Evolutionary conservation across 108 stramenopile genomes (phyloP).

Genomic region (Cyclotella atomus): DNA sequence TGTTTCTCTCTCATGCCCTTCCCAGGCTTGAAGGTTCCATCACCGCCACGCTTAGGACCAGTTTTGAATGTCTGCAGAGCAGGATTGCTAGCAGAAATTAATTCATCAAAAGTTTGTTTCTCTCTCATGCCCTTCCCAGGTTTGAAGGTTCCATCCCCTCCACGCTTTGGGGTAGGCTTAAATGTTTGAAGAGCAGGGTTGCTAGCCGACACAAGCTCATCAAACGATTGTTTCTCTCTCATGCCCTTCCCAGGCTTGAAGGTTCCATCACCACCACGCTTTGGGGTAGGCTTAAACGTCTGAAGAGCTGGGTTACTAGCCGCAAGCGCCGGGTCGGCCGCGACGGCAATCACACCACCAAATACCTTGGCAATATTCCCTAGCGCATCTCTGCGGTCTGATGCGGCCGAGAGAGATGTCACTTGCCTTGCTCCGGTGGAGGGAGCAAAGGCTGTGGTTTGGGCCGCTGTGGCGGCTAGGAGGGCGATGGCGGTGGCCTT

Average conservation of each 20-base stretch:
- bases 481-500: slow-evolving; percentile 29
- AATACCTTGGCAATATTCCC: slow-evolving; percentile 42
- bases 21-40: slow-evolving; percentile 26
- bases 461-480: slow-evolving; percentile 25
- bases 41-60: slow-evolving; percentile 13
- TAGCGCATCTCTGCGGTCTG: slow-evolving; percentile 46
- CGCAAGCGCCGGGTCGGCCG: slow-evolving; percentile 40
- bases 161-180: slow-evolving; percentile 22
- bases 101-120: slow-evolving; percentile 40
- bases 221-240: slow-evolving; percentile 37
- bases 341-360: slow-evolving; percentile 40
- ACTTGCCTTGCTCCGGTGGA: slow-evolving; percentile 18
- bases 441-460: slow-evolving; percentile 36
- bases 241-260: slow-evolving; percentile 36
- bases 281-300: slow-evolving; percentile 22
- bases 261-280: slow-evolving; percentile 31
- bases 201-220: slow-evolving; percentile 42
- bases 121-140: slow-evolving; percentile 33
- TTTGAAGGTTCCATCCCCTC: slow-evolving; percentile 30
- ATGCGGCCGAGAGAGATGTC: slow-evolving; percentile 31
- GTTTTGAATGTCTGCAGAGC: slow-evolving; percentile 1
- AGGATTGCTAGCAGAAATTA: slow-evolving; percentile 45
- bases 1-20: slow-evolving; percentile 29
- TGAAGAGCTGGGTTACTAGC: slow-evolving; percentile 38
- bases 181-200: slow-evolving; percentile 39